phyloP scores from a whole-genome alignment of 768 basidiomycete species.

The Boletus reticulatus region DNA sequence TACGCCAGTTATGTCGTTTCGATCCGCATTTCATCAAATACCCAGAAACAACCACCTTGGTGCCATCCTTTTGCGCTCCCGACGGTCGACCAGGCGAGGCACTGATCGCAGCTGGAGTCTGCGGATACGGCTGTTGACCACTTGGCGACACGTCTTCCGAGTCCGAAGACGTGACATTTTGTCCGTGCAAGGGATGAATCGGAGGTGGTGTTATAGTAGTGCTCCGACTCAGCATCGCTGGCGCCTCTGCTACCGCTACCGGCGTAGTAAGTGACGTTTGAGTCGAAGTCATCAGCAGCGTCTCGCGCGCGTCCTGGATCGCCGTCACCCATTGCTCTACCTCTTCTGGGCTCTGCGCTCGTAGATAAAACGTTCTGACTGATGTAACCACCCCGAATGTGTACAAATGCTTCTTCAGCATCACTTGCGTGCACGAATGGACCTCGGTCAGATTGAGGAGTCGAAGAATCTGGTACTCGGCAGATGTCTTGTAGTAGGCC shows the following conservation, averaged over 20 bases:
- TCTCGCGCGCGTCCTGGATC: conserved; percentile 73
- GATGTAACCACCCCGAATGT: conserved; percentile 92
- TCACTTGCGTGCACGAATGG: conserved; percentile 84
- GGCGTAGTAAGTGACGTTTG: conserved; percentile 53
- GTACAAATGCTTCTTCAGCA: conserved; percentile 85
- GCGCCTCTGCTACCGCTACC: conserved; percentile 48
- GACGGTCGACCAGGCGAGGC: conserved; percentile 45
- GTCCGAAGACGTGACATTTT: conserved; percentile 70
- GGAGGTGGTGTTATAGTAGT: conserved; percentile 47
- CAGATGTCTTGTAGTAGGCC: conserved; percentile 94
- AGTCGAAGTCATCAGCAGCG: conserved; percentile 60
- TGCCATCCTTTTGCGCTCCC: conserved; percentile 47
- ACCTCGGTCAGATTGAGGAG: conserved; percentile 85
- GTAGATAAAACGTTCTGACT: conserved; percentile 86
- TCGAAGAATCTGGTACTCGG: conserved; percentile 90
- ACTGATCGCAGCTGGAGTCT: conserved; percentile 38
- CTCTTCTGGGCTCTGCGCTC: conserved; percentile 69
- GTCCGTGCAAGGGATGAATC: conserved; percentile 38
- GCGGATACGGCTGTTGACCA: conserved; percentile 43
- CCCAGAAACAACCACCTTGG: conserved; percentile 77
- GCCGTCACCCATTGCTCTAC: conserved; percentile 81
- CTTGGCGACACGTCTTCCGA: conserved; percentile 68
- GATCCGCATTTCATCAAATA: conserved; percentile 97
- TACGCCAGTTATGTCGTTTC: conserved; percentile 92
- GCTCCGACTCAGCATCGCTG: conserved; percentile 27